These are phyloP conservation scores for Hortiboletus campestris DNA, from an alignment of 768 basidiomycete genomes.

Conservation along the genomic window DNA sequence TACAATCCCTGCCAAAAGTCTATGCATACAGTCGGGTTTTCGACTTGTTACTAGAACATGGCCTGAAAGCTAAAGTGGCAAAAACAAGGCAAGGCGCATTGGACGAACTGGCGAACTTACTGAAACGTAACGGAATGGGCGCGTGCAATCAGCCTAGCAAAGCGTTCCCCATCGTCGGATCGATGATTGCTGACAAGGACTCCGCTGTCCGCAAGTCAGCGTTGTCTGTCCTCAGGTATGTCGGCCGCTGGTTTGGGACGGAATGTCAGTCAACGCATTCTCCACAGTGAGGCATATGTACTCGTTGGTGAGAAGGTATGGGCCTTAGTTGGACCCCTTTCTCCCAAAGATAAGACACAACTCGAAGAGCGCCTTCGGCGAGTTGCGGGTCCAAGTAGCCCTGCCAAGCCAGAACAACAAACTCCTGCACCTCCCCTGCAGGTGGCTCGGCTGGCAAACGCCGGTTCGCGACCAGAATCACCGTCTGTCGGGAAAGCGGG, in stretches of 20 bases:
- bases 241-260: constrained; percentile 9
- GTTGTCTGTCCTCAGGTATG: constrained; percentile 74
- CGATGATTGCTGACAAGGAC: constrained; percentile 87
- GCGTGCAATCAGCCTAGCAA: constrained; percentile 76
- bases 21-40: constrained; percentile 94
- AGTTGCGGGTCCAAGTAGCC: constrained; percentile 62
- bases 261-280: constrained; percentile 9
- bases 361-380: constrained; percentile 87
- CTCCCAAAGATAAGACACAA: constrained; percentile 88
- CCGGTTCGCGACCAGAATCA: constrained; percentile 47
- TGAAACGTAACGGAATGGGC: constrained; percentile 79
- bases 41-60: constrained; percentile 82
- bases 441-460: constrained; percentile 51
- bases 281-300: constrained; percentile 70
- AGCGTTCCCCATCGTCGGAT: constrained; percentile 73
- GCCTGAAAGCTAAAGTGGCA: constrained; percentile 85
- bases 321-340: constrained; percentile 69
- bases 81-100: constrained; percentile 87
- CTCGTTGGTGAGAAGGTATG: constrained; percentile 86
- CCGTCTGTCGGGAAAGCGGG: constrained; percentile 44
- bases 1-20: constrained; percentile 82
- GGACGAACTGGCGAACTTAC: constrained; percentile 74
- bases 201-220: constrained; percentile 86
- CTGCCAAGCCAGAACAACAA: constrained; percentile 40
- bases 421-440: constrained; percentile 44